Base-by-base conservation (phyloP, 257 asterid genomes). In the Fraxinus excelsior region DNA sequence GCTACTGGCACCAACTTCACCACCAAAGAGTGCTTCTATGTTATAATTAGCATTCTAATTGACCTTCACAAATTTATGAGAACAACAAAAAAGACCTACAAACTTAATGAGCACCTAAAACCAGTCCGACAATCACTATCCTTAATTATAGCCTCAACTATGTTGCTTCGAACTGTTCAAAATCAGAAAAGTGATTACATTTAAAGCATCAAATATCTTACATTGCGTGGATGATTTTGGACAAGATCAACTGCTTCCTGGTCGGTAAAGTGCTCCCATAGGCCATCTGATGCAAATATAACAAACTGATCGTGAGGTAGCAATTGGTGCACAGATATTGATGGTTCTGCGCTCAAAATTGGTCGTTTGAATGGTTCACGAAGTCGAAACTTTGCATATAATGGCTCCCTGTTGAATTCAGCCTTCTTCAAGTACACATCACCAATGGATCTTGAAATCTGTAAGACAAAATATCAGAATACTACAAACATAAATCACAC, bases 281-380 rank as follows among this genome's bases (percentile, higher is more conserved):
- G 90, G 82, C 94, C 94, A 58, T 90, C 94, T 38, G 94, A 90
- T 44, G 94, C 94, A 80, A 86, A 88, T 76, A 90, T 86, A 69
- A 90, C 53, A 82, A 90, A 90, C 80, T 90, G 94, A 76, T 90
- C 94, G 13, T 88, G 91, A 26, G 92, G 91, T 75, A 80, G 92
- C 81, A 88, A 78, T 78, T 77, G 88, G 74, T 86, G 90, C 79
- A 74, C 90, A 0, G 86, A 84, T 53, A 90, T 76, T 14, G 94
- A 51, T 34, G 94, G 94, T n/a, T 88, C 94, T 37, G 94, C 81
- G 6, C 94, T 88, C 85, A 90, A 82, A 16, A 90, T 90, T 35
- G 94, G 94, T 78, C 87, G 85, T 66, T 79, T 90, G 81, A 90
- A 84, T 74, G 94, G 90, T 78, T 90, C 88, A 32, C 94, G 91